Evolutionary conservation across 2,329 filamentous ascomycete genomes (phyloP).

Genomic region (Elsinoe australis): DNA sequence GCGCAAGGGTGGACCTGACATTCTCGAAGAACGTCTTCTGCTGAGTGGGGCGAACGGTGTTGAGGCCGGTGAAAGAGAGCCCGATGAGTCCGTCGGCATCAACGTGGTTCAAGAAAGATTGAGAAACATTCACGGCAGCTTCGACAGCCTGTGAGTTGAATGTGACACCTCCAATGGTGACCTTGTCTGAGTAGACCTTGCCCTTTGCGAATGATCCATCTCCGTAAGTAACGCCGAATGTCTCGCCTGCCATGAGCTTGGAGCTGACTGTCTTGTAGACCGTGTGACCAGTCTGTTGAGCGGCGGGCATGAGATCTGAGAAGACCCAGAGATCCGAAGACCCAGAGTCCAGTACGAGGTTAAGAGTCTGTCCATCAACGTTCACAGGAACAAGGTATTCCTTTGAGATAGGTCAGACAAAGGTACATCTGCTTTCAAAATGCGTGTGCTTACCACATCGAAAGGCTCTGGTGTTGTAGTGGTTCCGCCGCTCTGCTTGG

Average conservation of each 20-base stretch:
- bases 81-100: conserved; percentile 55
- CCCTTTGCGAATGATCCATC: conserved; percentile 58
- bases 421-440: no score
- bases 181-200: conserved; percentile 58
- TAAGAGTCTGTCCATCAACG: conserved; percentile 55
- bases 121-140: conserved; percentile 53
- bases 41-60: conserved; percentile 45
- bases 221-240: conserved; percentile 57
- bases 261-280: conserved; percentile 49
- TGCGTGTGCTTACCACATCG: conserved; percentile 5
- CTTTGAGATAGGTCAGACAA: no score
- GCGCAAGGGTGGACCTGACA: conserved; percentile 44
- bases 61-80: conserved; percentile 52
- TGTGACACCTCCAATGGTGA: conserved; percentile 52
- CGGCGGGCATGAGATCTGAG: conserved; percentile 48
- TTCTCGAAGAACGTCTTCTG: conserved; percentile 55
- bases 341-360: conserved; percentile 66
- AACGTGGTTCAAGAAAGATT: conserved; percentile 43
- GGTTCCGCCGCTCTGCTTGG: neutral
- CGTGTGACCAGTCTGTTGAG: conserved; percentile 42
- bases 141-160: conserved; percentile 58
- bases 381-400: conserved; percentile 52
- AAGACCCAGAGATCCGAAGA: conserved; percentile 64
- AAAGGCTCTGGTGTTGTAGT: conserved; percentile 10
- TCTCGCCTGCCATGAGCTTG: conserved; percentile 41